Evolutionary conservation across 2,329 filamentous ascomycete species (phyloP).

Genomic region (Claviceps monticola): DNA sequence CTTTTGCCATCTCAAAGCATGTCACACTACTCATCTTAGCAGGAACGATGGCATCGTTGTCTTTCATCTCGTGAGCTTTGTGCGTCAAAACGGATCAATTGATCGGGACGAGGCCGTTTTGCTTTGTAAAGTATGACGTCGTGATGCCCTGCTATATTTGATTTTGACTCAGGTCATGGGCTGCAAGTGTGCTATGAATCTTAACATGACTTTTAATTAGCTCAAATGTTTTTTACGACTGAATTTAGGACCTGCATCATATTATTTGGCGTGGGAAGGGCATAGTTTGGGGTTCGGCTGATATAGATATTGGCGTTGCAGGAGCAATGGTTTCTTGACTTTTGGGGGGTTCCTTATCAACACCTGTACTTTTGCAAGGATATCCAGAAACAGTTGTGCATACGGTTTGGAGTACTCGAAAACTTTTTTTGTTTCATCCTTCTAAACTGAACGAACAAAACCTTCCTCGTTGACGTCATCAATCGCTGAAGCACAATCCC

Average conservation of each 20-base stretch:
- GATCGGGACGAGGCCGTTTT: not conserved
- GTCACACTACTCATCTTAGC: constrained; percentile 18
- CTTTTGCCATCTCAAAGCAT: constrained; percentile 13
- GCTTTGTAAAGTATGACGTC: not conserved
- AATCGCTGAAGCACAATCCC: not conserved
- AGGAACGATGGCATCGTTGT: constrained; percentile 15
- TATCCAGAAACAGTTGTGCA: constrained; percentile 7
- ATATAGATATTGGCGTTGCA: constrained; percentile 11
- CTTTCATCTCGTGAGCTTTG: not conserved
- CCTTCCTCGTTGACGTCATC: not conserved
- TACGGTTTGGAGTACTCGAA: constrained; percentile 6
- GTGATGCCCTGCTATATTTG: not conserved
- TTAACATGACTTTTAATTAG: not conserved
- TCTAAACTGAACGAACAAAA: not conserved
- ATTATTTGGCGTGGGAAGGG: constrained; percentile 9
- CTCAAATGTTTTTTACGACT: constrained; percentile 5
- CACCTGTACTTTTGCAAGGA: not conserved
- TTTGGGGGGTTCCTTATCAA: not conserved
- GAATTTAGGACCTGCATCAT: constrained; percentile 9
- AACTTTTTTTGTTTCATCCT: not conserved
- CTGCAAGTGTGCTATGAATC: not conserved
- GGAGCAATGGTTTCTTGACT: constrained; percentile 1
- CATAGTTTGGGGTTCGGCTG: constrained; percentile 15
- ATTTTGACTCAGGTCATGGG: not conserved
- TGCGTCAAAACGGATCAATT: too few relatives aligned